phyloP scores from a whole-genome alignment of 352 stramenopile species.

The Lagenidium giganteum region DNA sequence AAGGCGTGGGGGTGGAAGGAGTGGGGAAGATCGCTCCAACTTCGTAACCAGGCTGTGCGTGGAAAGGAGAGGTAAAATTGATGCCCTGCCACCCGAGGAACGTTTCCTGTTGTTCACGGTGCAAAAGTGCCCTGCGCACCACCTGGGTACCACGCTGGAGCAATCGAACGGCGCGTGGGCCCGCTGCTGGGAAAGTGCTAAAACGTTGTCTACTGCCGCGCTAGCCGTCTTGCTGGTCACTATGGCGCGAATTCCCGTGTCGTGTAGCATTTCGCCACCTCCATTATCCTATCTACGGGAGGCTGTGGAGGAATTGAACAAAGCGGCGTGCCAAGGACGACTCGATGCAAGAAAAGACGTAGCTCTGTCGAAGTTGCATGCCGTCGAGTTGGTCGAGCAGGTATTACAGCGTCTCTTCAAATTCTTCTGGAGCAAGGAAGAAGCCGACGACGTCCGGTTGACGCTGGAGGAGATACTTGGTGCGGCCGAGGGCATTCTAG shows the following conservation, averaged over 20 bases:
- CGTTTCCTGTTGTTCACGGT: slow-evolving; percentile 44
- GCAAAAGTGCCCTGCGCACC: slow-evolving; percentile 30
- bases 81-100: slow-evolving; percentile 18
- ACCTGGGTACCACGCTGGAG: slow-evolving; percentile 27
- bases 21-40: neutral
- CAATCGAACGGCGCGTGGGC: slow-evolving; percentile 32
- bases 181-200: slow-evolving; percentile 35
- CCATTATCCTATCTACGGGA: slow-evolving; percentile 22
- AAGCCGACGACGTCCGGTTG: slow-evolving; percentile 48
- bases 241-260: slow-evolving; percentile 42
- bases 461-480: slow-evolving; percentile 55
- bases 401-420: slow-evolving; percentile 45
- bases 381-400: slow-evolving; percentile 35
- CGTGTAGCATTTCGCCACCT: slow-evolving; percentile 25
- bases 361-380: slow-evolving; percentile 32
- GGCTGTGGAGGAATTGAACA: slow-evolving; percentile 21
- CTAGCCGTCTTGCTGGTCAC: slow-evolving; percentile 37
- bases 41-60: neutral
- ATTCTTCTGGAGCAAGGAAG: slow-evolving; percentile 62
- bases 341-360: slow-evolving; percentile 31
- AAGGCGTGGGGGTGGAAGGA: neutral
- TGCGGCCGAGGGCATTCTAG: slow-evolving; percentile 33
- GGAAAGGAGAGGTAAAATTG: slow-evolving; percentile 2
- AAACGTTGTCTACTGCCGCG: slow-evolving; percentile 26
- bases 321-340: slow-evolving; percentile 3